phyloP scores from a whole-genome alignment of 2,329 filamentous ascomycete species.

The Magnaporthiopsis incrustans region DNA sequence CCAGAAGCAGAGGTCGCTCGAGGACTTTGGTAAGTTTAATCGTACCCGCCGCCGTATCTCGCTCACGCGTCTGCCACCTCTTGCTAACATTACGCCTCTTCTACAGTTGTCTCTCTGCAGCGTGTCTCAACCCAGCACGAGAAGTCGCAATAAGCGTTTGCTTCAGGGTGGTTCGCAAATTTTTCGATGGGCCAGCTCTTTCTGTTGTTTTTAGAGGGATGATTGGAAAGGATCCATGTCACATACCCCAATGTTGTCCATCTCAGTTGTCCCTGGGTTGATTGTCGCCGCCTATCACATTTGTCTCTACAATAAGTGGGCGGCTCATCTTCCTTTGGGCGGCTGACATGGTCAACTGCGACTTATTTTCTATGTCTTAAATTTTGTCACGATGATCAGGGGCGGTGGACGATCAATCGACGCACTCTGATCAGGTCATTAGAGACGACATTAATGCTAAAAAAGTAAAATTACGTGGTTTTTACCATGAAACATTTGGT shows the following conservation, averaged over 20 bases:
- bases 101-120: conserved; percentile 73
- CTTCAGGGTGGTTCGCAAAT: conserved; percentile 23
- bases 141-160: conserved; percentile 59
- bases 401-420: conserved; percentile 15
- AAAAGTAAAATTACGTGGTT: conserved; percentile 26
- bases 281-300: not conserved
- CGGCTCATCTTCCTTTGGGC: not conserved
- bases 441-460: conserved; percentile 33
- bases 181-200: conserved; percentile 15
- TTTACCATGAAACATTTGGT: not conserved
- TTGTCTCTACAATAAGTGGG: not conserved
- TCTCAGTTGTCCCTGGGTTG: not conserved
- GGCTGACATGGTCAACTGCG: conserved; percentile 3
- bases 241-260: conserved; percentile 12
- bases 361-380: conserved; percentile 23
- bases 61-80: not conserved
- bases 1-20: conserved; percentile 74
- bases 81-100: conserved; percentile 36
- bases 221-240: conserved; percentile 15
- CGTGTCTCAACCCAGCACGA: conserved; percentile 88
- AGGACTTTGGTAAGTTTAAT: conserved; percentile 72
- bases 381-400: conserved; percentile 24
- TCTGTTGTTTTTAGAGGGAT: conserved; percentile 2
- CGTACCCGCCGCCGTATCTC: conserved; percentile 3
- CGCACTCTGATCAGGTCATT: conserved; percentile 18